Evolutionary conservation across 2,329 filamentous ascomycete species (phyloP).

Genomic region (Aspergillus glaucus): DNA sequence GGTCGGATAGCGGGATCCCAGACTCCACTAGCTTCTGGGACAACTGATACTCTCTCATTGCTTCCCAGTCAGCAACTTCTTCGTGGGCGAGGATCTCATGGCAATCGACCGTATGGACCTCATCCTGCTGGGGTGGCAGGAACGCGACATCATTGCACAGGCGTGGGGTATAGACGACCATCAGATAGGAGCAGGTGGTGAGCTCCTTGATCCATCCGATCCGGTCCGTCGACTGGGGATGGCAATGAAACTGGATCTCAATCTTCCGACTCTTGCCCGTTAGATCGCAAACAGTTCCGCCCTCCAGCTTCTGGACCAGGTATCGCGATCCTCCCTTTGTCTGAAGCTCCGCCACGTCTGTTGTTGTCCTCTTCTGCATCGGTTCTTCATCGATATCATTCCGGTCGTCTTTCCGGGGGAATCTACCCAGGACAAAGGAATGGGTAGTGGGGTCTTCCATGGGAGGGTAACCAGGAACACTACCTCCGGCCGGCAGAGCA

Average conservation of each 20-base stretch:
- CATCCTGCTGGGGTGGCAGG: conserved; percentile 69
- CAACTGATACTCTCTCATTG: conserved; percentile 28
- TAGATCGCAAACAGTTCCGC: conserved; percentile 78
- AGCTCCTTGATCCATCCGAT: conserved; percentile 93
- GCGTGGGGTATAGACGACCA: conserved; percentile 84
- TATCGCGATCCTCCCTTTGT: conserved; percentile 79
- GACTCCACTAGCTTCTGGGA: conserved; percentile 29
- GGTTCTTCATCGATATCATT: conserved; percentile 21
- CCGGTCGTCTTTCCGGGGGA: conserved; percentile 34
- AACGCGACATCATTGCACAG: conserved; percentile 86
- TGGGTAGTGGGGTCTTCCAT: conserved; percentile 68
- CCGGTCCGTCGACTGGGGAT: conserved; percentile 65
- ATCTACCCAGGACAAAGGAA: conserved; percentile 70
- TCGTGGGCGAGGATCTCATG: conserved; percentile 60
- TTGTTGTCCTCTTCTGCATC: conserved; percentile 25
- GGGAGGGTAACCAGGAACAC: conserved; percentile 62
- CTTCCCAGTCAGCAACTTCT: conserved; percentile 45
- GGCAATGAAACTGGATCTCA: conserved; percentile 74
- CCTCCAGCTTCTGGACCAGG: conserved; percentile 72
- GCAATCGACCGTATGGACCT: conserved; percentile 71
- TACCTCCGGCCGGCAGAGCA: conserved; percentile 64
- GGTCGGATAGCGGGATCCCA: conserved; percentile 18
- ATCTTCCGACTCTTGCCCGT: conserved; percentile 75
- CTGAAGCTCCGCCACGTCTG: conserved; percentile 59
- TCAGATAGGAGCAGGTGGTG: conserved; percentile 83